Conservation (phyloP, 2,329 filamentous ascomycete genomes). For the Cercospora canescens region DNA sequence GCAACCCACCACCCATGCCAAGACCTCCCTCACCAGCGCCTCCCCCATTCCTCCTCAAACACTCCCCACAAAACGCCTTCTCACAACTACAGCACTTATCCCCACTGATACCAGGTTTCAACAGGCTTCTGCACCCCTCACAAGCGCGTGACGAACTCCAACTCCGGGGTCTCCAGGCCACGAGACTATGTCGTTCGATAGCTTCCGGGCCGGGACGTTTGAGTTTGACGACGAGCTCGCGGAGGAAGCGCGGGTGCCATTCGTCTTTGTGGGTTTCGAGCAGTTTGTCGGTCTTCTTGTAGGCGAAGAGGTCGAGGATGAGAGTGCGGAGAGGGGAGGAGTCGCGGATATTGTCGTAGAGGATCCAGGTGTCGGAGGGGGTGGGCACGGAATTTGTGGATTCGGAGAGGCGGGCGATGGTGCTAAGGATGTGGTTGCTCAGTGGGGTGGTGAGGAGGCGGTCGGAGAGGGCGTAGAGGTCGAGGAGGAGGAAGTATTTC, state of each 20-base stretch:
- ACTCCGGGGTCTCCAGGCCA: constrained; percentile 40
- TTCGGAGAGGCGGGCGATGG: constrained; percentile 48
- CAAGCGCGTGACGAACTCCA: constrained; percentile 39
- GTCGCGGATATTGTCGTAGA: constrained; percentile 47
- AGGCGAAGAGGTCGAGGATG: constrained; percentile 52
- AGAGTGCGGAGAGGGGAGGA: constrained; percentile 42
- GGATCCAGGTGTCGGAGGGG: constrained; percentile 49
- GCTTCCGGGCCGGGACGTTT: constrained; percentile 48
- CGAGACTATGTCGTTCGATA: constrained; percentile 43
- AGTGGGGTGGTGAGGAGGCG: constrained; percentile 48
- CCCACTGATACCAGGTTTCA: constrained; percentile 41
- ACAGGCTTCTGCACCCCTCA: constrained; percentile 40
- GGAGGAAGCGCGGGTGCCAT: constrained; percentile 51
- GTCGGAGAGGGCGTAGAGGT: constrained; percentile 50
- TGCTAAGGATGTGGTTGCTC: constrained; percentile 46
- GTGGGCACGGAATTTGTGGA: constrained; percentile 52
- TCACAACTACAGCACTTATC: constrained; percentile 44
- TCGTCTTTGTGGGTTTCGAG: constrained; percentile 48
- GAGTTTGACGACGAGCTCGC: constrained; percentile 48
- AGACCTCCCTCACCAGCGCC: constrained; percentile 21
- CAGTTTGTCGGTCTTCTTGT: constrained; percentile 54
- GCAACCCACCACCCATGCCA: constrained; percentile 23
- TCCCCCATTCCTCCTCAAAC: constrained; percentile 37
- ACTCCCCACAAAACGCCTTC: constrained; percentile 44
- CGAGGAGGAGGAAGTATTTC: constrained; percentile 52